Conservation (phyloP, 2,329 filamentous ascomycete genomes). For the Huntiella savannae region DNA sequence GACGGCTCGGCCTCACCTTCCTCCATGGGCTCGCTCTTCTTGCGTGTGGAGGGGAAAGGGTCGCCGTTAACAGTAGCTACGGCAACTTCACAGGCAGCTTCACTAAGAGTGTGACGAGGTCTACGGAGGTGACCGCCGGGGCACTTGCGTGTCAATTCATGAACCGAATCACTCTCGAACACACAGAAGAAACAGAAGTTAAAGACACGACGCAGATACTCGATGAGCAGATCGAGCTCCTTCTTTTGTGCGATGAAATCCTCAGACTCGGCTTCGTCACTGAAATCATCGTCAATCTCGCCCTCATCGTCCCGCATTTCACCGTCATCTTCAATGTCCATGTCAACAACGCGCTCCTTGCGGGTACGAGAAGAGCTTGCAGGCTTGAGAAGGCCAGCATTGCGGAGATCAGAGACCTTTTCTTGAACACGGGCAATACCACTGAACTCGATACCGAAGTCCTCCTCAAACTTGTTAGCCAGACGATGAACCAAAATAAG, state of each 20-base stretch:
- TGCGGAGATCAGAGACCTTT: slow-evolving; percentile 62
- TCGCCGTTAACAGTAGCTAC: slow-evolving; percentile 67
- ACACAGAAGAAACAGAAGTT: slow-evolving; percentile 99
- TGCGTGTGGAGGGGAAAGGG: slow-evolving; percentile 59
- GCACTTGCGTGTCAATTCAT: slow-evolving; percentile 89
- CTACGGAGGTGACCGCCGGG: slow-evolving; percentile 91
- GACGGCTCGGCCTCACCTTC: slow-evolving; percentile 31
- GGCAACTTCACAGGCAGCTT: slow-evolving; percentile 66
- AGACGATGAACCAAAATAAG: slow-evolving; percentile 65
- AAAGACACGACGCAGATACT: slow-evolving; percentile 90
- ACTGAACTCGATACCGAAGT: slow-evolving; percentile 60
- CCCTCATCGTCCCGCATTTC: slow-evolving; percentile 55
- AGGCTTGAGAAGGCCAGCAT: slow-evolving; percentile 58
- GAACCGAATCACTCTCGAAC: slow-evolving; percentile 92
- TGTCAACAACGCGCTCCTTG: slow-evolving; percentile 26
- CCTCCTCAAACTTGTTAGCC: slow-evolving; percentile 66
- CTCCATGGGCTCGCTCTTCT: slow-evolving; percentile 45
- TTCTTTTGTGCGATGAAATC: slow-evolving; percentile 87
- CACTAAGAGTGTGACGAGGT: slow-evolving; percentile 68
- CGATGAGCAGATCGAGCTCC: slow-evolving; percentile 83
- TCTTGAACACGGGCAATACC: slow-evolving; percentile 68
- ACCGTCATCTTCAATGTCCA: slow-evolving; percentile 34
- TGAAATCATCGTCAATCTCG: slow-evolving; percentile 57
- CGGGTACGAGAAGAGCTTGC: slow-evolving; percentile 36
- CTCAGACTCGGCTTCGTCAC: slow-evolving; percentile 70